Evolutionary conservation across 2,329 filamentous ascomycete genomes (phyloP).

Genomic region (Coniochaeta sp.): DNA sequence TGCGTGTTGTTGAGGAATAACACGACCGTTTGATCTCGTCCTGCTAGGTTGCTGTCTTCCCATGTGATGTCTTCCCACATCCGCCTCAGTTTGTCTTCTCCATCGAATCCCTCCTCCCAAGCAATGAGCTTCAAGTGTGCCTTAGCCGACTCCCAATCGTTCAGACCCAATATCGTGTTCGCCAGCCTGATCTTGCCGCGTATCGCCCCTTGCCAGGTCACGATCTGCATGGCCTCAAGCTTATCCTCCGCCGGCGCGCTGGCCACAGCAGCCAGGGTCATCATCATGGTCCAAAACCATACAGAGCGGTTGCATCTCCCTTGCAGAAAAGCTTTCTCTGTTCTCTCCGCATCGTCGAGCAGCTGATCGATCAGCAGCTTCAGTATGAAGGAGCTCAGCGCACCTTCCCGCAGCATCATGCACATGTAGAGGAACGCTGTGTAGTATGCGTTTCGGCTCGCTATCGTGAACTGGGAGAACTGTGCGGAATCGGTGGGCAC

Average conservation of each 20-base stretch:
- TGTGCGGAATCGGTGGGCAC: not conserved
- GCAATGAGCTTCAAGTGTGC: conserved; percentile 28
- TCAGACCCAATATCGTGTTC: conserved; percentile 28
- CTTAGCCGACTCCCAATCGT: conserved; percentile 30
- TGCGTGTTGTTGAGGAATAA: not conserved
- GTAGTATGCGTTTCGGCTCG: conserved; percentile 36
- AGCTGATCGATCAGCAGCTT: conserved; percentile 39
- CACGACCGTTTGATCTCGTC: not conserved
- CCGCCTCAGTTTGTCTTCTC: conserved; percentile 29
- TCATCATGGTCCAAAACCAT: conserved; percentile 39
- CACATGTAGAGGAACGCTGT: conserved; percentile 40
- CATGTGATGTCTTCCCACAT: conserved; percentile 28
- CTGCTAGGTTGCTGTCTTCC: not conserved
- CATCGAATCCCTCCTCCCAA: conserved; percentile 31
- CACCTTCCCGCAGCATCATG: conserved; percentile 32
- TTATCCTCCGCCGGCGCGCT: conserved; percentile 28
- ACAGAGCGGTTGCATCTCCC: conserved; percentile 33
- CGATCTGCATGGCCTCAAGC: conserved; percentile 20
- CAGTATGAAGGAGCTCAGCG: conserved; percentile 33
- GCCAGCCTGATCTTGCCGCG: conserved; percentile 31
- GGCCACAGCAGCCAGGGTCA: conserved; percentile 32
- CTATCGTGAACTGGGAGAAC: conserved; percentile 15
- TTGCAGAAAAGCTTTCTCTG: conserved; percentile 29
- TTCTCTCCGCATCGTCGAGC: conserved; percentile 33
- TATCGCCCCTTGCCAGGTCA: not conserved